Conservation (phyloP, 2,329 filamentous ascomycete genomes). For the Alternaria ventricosa region DNA sequence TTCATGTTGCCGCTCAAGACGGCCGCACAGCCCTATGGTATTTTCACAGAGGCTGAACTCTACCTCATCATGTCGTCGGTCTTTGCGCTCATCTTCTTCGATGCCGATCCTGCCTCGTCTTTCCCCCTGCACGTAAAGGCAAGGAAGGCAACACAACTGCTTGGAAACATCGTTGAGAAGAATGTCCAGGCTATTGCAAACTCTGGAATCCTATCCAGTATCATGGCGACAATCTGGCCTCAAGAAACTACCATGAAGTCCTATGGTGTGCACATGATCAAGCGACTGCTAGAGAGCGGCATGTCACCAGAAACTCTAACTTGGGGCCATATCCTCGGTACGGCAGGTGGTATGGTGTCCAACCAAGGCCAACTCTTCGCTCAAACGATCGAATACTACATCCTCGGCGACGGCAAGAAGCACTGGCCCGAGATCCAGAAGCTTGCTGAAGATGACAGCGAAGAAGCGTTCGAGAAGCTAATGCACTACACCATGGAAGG, state of each 20-base stretch:
- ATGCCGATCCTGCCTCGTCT: slow-evolving; percentile 59
- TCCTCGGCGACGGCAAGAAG: slow-evolving; percentile 55
- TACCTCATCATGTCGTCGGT: slow-evolving; percentile 61
- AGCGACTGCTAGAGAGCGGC: slow-evolving; percentile 57
- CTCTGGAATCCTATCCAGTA: slow-evolving; percentile 49
- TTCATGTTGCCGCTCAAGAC: slow-evolving; percentile 65
- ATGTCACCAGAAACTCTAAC: slow-evolving; percentile 59
- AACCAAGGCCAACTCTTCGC: slow-evolving; percentile 66
- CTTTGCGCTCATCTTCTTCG: slow-evolving; percentile 63
- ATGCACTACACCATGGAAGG: slow-evolving; percentile 60
- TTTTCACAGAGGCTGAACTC: slow-evolving; percentile 62
- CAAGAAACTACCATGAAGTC: slow-evolving; percentile 53
- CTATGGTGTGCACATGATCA: slow-evolving; percentile 64
- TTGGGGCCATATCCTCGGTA: slow-evolving; percentile 64
- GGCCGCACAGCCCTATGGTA: slow-evolving; percentile 55
- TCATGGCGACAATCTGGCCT: slow-evolving; percentile 52
- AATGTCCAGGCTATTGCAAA: slow-evolving; percentile 57
- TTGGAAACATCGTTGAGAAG: slow-evolving; percentile 58
- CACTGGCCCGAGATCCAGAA: slow-evolving; percentile 58
- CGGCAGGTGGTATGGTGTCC: slow-evolving; percentile 60
- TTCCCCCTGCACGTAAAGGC: slow-evolving; percentile 60
- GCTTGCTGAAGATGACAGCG: slow-evolving; percentile 52
- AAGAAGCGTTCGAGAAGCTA: slow-evolving; percentile 55
- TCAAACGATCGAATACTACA: slow-evolving; percentile 64
- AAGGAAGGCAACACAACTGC: slow-evolving; percentile 54